phyloP scores from a whole-genome alignment of 148 eudicot genomes.

The Camellia lanceoleosa region DNA sequence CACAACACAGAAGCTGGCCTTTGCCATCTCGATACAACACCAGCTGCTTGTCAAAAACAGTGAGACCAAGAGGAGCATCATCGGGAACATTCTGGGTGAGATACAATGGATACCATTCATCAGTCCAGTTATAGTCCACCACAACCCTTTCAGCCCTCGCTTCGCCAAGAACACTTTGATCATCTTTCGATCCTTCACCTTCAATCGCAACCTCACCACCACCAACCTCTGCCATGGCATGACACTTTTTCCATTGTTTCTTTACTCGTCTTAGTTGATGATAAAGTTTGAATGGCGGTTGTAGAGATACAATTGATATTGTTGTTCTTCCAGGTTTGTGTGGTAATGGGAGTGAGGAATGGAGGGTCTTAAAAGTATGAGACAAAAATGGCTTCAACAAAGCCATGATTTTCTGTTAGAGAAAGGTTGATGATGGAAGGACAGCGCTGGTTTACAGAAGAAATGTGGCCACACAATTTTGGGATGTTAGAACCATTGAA shows the following conservation, averaged over 20 bases:
- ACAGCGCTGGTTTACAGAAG: neutral
- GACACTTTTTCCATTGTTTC: neutral
- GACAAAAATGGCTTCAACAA: conserved; percentile 16
- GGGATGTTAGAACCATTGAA: too few species aligned
- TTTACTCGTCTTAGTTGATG: neutral
- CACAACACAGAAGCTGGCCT: conserved; percentile 56
- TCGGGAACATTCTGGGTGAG: conserved; percentile 70
- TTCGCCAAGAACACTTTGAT: conserved; percentile 22
- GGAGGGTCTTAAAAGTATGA: conserved; percentile 6
- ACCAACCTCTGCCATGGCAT: conserved; percentile 17
- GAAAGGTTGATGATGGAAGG: neutral
- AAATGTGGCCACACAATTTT: neutral
- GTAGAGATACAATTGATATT: neutral
- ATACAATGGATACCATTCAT: conserved; percentile 97
- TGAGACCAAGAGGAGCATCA: conserved; percentile 89
- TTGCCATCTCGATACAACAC: conserved; percentile 71
- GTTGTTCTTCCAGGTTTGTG: neutral
- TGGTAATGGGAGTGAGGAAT: neutral
- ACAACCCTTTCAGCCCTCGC: conserved; percentile 21
- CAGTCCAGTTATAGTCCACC: conserved; percentile 77
- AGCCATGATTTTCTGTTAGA: conserved; percentile 16
- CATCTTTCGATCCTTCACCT: conserved; percentile 5
- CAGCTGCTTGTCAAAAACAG: conserved; percentile 81
- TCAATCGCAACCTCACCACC: conserved; percentile 10
- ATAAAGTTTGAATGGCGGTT: neutral